Evolutionary conservation across 306 rosid genomes (phyloP).

Genomic region (Cucumis hystrix): DNA sequence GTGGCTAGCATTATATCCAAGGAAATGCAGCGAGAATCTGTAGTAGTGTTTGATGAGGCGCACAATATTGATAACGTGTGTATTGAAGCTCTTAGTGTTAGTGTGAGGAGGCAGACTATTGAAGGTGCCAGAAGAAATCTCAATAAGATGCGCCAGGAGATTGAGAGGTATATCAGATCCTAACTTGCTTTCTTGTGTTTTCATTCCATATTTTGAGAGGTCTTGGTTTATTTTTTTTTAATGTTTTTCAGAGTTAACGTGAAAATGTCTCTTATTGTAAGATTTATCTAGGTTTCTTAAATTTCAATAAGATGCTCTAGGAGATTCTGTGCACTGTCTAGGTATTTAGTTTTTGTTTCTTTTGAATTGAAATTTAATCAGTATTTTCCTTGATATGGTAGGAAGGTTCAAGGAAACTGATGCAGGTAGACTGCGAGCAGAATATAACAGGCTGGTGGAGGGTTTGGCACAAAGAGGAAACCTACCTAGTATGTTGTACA

Average conservation of each 20-base stretch:
- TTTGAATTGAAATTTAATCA: slow-evolving; percentile 22
- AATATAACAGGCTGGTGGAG: slow-evolving; percentile 79
- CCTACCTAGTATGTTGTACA: slow-evolving; percentile 40
- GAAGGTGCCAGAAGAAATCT: slow-evolving; percentile 94
- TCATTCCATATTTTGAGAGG: not conserved
- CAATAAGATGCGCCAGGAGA: slow-evolving; percentile 67
- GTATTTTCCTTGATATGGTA: slow-evolving; percentile 54
- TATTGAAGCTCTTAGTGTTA: slow-evolving; percentile 92
- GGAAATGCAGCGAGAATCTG: slow-evolving; percentile 93
- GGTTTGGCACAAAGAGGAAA: slow-evolving; percentile 95
- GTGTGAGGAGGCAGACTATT: slow-evolving; percentile 93
- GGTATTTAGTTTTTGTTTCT: slow-evolving; percentile 4
- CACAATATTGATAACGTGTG: slow-evolving; percentile 92
- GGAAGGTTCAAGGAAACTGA: slow-evolving; percentile 99
- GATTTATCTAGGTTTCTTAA: not conserved
- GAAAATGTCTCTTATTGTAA: not conserved
- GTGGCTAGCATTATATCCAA: slow-evolving; percentile 86
- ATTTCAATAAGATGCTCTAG: too few relatives aligned
- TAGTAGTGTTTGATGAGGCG: slow-evolving; percentile 94
- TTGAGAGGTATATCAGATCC: slow-evolving; percentile 45
- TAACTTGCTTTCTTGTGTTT: not conserved
- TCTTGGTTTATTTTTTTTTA: not conserved
- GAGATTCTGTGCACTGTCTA: not conserved
- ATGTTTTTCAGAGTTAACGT: not conserved
- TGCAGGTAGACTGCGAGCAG: slow-evolving; percentile 88